These are phyloP conservation scores for Centella asiatica DNA, from an alignment of 129 eudicot genomes.

Conservation along the genomic window DNA sequence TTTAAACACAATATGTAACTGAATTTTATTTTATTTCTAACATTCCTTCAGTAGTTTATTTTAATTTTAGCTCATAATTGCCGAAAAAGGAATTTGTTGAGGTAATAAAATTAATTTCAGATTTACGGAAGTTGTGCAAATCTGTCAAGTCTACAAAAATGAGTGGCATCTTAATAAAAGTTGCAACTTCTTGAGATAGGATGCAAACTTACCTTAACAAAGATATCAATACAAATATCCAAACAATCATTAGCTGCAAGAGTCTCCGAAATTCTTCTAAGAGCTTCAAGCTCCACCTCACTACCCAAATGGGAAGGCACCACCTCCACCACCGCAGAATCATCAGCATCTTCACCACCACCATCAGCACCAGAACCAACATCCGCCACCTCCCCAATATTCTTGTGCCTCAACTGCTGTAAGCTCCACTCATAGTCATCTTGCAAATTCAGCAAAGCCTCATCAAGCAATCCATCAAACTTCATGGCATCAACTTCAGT, in stretches of 20 bases:
- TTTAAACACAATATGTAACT: too few relatives aligned
- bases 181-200: too few relatives aligned
- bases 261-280: slow-evolving; percentile 55
- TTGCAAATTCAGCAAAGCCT: slow-evolving; percentile 71
- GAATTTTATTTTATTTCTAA: too few relatives aligned
- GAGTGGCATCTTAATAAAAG: too few relatives aligned
- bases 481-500: slow-evolving; percentile 73
- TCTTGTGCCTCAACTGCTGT: slow-evolving; percentile 46
- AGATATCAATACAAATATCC: slow-evolving; percentile 80
- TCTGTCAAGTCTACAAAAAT: too few relatives aligned
- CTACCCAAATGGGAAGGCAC: slow-evolving; percentile 43
- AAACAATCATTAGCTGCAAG: slow-evolving; percentile 70
- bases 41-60: too few relatives aligned
- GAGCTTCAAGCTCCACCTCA: slow-evolving; percentile 59
- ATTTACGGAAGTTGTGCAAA: too few relatives aligned
- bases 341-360: slow-evolving; percentile 22
- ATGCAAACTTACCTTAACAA: slow-evolving; percentile 58
- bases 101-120: too few relatives aligned
- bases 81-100: too few relatives aligned
- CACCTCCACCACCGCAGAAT: slow-evolving; percentile 8
- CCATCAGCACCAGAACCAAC: slow-evolving; percentile 10
- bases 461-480: slow-evolving; percentile 77
- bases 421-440: slow-evolving; percentile 66
- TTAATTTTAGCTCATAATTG: too few relatives aligned
- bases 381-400: slow-evolving; percentile 28